Conservation (phyloP, 441 rosid species). For the Jatropha multifida region DNA sequence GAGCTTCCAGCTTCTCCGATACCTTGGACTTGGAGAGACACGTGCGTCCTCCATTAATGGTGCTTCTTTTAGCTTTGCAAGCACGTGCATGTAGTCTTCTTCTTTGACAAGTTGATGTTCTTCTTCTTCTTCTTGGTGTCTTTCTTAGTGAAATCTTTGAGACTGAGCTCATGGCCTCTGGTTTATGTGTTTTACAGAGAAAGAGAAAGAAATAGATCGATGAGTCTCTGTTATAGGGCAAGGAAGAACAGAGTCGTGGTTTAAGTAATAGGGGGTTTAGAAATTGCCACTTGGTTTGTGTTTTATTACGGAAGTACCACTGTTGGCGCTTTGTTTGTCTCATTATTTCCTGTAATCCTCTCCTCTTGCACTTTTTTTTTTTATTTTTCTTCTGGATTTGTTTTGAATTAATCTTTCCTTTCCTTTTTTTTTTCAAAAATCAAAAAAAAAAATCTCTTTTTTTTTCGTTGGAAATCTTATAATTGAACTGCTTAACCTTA, state of each 20-base stretch:
- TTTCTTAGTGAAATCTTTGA: constrained; percentile 11
- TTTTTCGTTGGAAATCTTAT: too few relatives aligned
- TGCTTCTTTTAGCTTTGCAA: constrained; percentile 19
- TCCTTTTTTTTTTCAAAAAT: too few relatives aligned
- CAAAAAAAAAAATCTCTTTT: too few relatives aligned
- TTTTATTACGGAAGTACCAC: constrained; percentile 32
- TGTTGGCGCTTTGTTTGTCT: background rate
- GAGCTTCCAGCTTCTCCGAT: constrained; percentile 49
- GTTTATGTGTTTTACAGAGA: background rate
- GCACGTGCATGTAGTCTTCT: constrained; percentile 24
- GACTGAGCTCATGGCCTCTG: constrained; percentile 27
- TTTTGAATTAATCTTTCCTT: too few relatives aligned
- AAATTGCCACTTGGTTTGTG: constrained; percentile 24
- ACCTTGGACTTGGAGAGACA: constrained; percentile 22
- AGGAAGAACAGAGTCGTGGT: background rate
- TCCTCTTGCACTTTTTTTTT: too few relatives aligned
- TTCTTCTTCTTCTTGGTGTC: constrained; percentile 18
- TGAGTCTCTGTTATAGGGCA: background rate
- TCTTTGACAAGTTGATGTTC: constrained; percentile 5
- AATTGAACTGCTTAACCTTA: too few relatives aligned
- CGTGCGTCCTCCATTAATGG: background rate
- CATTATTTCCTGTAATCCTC: background rate
- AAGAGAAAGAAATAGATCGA: background rate
- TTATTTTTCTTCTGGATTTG: too few relatives aligned
- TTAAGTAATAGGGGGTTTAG: constrained; percentile 33